Conservation (phyloP, 495 filamentous ascomycete species). For the Penicillium turbatum region DNA sequence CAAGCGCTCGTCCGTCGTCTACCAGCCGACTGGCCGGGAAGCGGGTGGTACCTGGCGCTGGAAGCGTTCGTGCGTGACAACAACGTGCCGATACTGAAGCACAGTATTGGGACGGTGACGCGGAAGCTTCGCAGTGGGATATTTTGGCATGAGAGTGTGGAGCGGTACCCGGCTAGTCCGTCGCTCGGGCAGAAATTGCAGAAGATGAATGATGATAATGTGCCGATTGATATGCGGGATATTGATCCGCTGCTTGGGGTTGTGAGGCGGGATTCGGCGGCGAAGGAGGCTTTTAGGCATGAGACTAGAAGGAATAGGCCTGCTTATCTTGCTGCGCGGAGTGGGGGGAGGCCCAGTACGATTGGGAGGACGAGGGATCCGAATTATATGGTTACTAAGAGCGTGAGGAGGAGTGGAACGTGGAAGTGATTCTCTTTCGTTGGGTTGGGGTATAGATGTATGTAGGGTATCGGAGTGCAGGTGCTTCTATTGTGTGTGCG, state of each 20-base stretch:
- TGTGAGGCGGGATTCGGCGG: background rate
- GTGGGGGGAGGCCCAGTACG: background rate
- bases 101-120: background rate
- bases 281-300: background rate
- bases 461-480: too few relatives aligned
- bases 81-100: background rate
- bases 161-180: background rate
- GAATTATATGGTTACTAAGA: background rate
- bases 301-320: background rate
- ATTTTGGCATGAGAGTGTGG: too few relatives aligned
- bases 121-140: background rate
- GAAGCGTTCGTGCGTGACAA: background rate
- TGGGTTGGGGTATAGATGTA: too few relatives aligned
- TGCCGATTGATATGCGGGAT: background rate
- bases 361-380: background rate
- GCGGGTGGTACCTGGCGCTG: background rate
- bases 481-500: too few relatives aligned
- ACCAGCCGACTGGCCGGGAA: background rate
- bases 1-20: background rate
- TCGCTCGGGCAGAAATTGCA: background rate
- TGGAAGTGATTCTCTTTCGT: too few relatives aligned
- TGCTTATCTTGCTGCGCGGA: background rate
- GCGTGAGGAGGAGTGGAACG: background rate
- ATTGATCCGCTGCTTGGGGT: background rate
- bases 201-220: background rate